Conservation (phyloP, 257 asterid species). For the Parsonsia alboflavescens region DNA sequence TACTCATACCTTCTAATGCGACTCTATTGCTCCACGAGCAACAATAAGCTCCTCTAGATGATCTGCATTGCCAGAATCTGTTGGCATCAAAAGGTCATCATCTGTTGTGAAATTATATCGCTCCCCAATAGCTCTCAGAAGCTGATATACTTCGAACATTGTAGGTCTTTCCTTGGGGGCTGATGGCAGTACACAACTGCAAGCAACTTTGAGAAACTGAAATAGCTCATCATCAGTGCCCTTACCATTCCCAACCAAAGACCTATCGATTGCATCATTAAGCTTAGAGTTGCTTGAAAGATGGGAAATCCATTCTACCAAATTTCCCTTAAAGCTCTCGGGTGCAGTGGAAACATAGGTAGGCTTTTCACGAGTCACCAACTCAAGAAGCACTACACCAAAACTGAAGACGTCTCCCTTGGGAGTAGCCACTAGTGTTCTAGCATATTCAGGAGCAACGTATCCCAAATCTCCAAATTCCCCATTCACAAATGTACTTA, state of each 20-base stretch:
- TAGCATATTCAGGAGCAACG: conserved; percentile 74
- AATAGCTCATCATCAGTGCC: conserved; percentile 62
- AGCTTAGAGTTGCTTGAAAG: conserved; percentile 60
- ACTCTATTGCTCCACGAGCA: conserved; percentile 51
- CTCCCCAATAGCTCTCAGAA: conserved; percentile 68
- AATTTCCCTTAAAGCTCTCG: conserved; percentile 69
- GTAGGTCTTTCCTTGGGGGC: conserved; percentile 74
- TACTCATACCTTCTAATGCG: conserved; percentile 12
- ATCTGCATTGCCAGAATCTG: conserved; percentile 42
- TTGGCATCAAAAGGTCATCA: conserved; percentile 48
- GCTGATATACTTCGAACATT: conserved; percentile 86
- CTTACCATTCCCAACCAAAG: conserved; percentile 49
- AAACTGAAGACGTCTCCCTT: conserved; percentile 91
- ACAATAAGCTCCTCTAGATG: conserved; percentile 72
- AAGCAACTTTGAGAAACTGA: conserved; percentile 81
- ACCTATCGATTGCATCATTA: conserved; percentile 57
- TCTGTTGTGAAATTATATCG: conserved; percentile 52
- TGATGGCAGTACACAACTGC: conserved; percentile 56
- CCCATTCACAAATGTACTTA: conserved; percentile 88
- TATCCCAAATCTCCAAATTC: conserved; percentile 89
- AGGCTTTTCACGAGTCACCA: conserved; percentile 66
- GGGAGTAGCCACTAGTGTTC: conserved; percentile 81
- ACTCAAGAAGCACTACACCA: conserved; percentile 84
- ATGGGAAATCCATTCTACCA: conserved; percentile 71
- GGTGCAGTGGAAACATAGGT: conserved; percentile 55